Evolutionary conservation across 306 rosid genomes (phyloP).

Genomic region (Lotus japonicus): DNA sequence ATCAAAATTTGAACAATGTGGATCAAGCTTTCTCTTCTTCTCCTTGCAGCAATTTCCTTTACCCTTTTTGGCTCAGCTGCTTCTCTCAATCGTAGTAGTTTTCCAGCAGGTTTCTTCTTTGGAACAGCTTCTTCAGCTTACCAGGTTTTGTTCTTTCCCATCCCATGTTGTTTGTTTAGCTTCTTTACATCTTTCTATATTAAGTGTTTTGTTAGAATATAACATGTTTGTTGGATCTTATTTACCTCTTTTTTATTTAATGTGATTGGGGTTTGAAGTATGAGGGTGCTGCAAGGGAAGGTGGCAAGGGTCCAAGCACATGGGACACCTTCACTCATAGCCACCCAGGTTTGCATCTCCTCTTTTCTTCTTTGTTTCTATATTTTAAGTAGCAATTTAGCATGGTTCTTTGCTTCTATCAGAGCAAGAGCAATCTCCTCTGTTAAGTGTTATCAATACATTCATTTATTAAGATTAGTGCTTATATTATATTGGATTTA

Average conservation of each 20-base stretch:
- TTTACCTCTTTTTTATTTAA: neutral
- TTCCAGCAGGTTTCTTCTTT: slow-evolving; percentile 43
- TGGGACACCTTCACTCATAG: slow-evolving; percentile 63
- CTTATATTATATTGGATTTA: neutral
- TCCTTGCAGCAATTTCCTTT: slow-evolving; percentile 7
- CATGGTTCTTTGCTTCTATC: neutral
- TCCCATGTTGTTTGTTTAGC: neutral
- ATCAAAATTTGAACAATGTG: slow-evolving; percentile 26
- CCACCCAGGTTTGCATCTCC: slow-evolving; percentile 36
- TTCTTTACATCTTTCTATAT: neutral
- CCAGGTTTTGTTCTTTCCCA: slow-evolving; percentile 37
- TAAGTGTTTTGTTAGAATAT: too few relatives aligned
- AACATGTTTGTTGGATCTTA: slow-evolving; percentile 18
- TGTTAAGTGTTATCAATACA: neutral
- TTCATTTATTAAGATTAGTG: neutral
- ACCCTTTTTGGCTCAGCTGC: slow-evolving; percentile 17
- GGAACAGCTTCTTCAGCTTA: slow-evolving; percentile 57
- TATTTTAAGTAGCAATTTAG: neutral
- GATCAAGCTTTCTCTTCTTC: slow-evolving; percentile 20
- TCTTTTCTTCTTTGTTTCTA: neutral
- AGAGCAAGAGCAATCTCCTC: neutral
- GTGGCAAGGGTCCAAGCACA: slow-evolving; percentile 56
- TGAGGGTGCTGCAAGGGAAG: slow-evolving; percentile 44
- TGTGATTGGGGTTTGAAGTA: slow-evolving; percentile 10
- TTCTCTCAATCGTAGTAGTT: slow-evolving; percentile 38